These are phyloP conservation scores for Pseudogymnoascus verrucosus DNA, from an alignment of 2,329 filamentous ascomycete species.

Conservation along the genomic window DNA sequence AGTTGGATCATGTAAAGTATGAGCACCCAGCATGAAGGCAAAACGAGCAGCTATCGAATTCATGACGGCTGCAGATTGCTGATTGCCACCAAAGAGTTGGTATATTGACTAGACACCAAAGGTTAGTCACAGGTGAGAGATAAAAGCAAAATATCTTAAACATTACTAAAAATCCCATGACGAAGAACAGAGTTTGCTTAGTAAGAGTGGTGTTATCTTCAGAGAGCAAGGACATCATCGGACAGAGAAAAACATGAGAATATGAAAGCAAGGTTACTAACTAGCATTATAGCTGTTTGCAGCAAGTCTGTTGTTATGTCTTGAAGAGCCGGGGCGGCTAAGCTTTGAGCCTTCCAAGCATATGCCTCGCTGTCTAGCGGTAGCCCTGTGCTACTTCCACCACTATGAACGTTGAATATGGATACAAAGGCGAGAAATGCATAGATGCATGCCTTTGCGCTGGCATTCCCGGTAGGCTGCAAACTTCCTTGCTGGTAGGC, in stretches of 20 bases:
- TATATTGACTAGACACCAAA: not conserved
- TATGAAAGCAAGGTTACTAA: constrained; percentile 26
- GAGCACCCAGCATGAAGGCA: not conserved
- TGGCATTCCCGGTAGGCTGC: constrained; percentile 24
- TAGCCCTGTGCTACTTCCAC: constrained; percentile 10
- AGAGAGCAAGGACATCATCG: not conserved
- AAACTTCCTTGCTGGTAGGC: constrained; percentile 33
- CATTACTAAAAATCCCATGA: not conserved
- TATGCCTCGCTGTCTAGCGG: constrained; percentile 34
- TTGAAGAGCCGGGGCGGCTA: constrained; percentile 37
- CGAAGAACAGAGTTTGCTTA: not conserved
- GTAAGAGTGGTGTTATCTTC: not conserved
- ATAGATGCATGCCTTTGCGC: constrained; percentile 40
- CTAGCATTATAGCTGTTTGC: constrained; percentile 41
- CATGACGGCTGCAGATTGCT: not conserved
- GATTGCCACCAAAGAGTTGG: not conserved
- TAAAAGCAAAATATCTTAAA: not conserved
- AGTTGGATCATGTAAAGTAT: not conserved
- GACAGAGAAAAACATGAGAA: not conserved
- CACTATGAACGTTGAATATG: constrained; percentile 18
- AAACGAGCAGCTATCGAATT: not conserved
- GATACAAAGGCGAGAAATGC: constrained; percentile 38
- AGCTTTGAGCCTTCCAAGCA: constrained; percentile 33
- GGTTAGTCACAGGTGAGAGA: not conserved
- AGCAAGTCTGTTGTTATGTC: constrained; percentile 37